phyloP scores from a whole-genome alignment of 2,329 filamentous ascomycete species.

The Lithohypha guttulata region DNA sequence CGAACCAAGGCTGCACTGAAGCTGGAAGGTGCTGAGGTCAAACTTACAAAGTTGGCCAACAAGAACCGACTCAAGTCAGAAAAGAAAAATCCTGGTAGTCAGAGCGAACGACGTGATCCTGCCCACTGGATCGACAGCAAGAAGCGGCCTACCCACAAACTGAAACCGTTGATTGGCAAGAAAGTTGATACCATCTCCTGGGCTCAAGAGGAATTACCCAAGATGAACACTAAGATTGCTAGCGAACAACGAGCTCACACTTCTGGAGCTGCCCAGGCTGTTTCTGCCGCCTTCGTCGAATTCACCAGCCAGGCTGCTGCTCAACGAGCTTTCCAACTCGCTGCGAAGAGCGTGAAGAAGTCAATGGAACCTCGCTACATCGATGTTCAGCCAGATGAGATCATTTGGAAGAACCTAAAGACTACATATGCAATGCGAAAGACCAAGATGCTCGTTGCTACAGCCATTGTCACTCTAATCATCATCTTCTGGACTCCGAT shows the following conservation, averaged over 20 bases:
- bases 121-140: constrained; percentile 51
- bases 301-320: constrained; percentile 73
- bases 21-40: constrained; percentile 78
- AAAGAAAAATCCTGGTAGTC: constrained; percentile 39
- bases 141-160: constrained; percentile 62
- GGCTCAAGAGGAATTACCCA: constrained; percentile 63
- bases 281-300: constrained; percentile 79
- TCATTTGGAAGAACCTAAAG: constrained; percentile 78
- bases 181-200: constrained; percentile 41
- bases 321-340: constrained; percentile 71
- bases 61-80: constrained; percentile 53
- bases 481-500: constrained; percentile 79
- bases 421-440: constrained; percentile 48
- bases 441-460: constrained; percentile 59
- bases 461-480: constrained; percentile 60
- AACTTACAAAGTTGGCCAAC: constrained; percentile 69
- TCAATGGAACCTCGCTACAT: constrained; percentile 76
- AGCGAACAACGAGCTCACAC: constrained; percentile 53
- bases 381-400: constrained; percentile 67
- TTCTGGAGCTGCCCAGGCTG: constrained; percentile 52
- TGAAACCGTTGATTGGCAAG: constrained; percentile 56
- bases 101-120: constrained; percentile 34
- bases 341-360: constrained; percentile 54
- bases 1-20: constrained; percentile 67
- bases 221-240: constrained; percentile 59